phyloP scores from a whole-genome alignment of 495 filamentous ascomycete species.

The Tuber melanosporum region DNA sequence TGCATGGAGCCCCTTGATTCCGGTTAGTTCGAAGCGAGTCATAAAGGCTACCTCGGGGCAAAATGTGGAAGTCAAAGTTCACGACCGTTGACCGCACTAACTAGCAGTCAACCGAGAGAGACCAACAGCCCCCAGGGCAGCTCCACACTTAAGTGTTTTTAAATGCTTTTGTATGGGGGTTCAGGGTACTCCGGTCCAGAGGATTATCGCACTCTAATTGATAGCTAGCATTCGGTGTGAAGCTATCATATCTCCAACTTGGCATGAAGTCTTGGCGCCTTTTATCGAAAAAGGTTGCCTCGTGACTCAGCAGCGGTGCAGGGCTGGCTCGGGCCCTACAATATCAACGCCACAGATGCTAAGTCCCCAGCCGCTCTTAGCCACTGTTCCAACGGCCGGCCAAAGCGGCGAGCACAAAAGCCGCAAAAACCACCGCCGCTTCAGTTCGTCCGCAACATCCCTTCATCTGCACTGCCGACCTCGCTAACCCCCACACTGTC shows the following conservation, averaged over 20 bases:
- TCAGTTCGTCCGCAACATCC: slow-evolving; percentile 32
- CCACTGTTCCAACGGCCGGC: neutral
- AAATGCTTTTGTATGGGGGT: neutral
- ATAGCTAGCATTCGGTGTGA: neutral
- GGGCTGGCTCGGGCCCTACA: neutral
- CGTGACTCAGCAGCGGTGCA: neutral
- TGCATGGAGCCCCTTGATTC: neutral
- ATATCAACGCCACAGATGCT: neutral
- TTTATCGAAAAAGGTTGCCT: neutral
- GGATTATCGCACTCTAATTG: neutral
- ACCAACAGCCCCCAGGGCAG: neutral
- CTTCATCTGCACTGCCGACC: slow-evolving; percentile 32
- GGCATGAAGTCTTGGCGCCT: neutral
- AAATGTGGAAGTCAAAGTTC: neutral
- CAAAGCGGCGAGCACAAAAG: slow-evolving; percentile 34
- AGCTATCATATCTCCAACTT: neutral
- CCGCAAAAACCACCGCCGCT: slow-evolving; percentile 33
- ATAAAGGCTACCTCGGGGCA: neutral
- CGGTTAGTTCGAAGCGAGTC: neutral
- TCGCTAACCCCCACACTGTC: slow-evolving; percentile 38
- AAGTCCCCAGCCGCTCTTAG: neutral
- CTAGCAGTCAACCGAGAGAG: neutral
- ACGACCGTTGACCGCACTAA: neutral
- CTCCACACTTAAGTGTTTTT: neutral
- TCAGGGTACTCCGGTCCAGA: neutral